Evolutionary conservation across 2,329 filamentous ascomycete genomes (phyloP).

Genomic region (Rachicladosporium sp.): DNA sequence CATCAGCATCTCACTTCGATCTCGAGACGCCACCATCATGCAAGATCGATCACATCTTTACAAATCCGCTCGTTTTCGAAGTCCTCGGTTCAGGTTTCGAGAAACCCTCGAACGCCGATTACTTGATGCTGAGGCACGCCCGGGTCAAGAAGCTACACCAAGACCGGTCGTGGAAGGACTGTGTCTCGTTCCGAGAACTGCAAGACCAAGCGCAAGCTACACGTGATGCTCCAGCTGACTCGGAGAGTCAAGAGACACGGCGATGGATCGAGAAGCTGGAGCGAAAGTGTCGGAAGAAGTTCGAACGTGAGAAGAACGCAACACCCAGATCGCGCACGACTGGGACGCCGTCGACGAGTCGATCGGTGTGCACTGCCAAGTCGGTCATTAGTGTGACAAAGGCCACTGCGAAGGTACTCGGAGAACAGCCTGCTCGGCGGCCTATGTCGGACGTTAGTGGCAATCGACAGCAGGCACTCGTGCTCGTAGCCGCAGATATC

Average conservation of each 20-base stretch:
- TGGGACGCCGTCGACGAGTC: neutral
- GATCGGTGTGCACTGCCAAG: too few relatives aligned
- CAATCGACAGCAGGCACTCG: too few relatives aligned
- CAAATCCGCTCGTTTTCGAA: conserved; percentile 63
- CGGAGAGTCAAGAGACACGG: conserved; percentile 48
- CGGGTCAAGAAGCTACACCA: conserved; percentile 63
- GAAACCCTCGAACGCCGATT: conserved; percentile 54
- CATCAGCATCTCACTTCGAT: conserved; percentile 12
- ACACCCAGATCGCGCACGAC: conserved; percentile 10
- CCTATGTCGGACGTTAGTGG: too few relatives aligned
- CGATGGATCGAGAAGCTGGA: conserved; percentile 52
- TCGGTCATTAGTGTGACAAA: too few relatives aligned
- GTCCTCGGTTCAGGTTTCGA: conserved; percentile 71
- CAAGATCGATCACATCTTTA: conserved; percentile 46
- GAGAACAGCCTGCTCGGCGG: too few relatives aligned
- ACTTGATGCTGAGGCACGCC: conserved; percentile 67
- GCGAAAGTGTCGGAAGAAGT: conserved; percentile 17
- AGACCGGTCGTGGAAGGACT: conserved; percentile 59
- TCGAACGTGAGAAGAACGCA: conserved; percentile 16
- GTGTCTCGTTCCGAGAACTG: conserved; percentile 56
- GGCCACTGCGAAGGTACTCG: too few relatives aligned
- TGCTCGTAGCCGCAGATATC: too few relatives aligned
- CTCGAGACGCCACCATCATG: conserved; percentile 1
- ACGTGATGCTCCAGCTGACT: conserved; percentile 35
- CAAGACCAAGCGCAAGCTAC: conserved; percentile 53